Base-by-base conservation (phyloP, 257 asterid genomes). In the Henckelia pumila region DNA sequence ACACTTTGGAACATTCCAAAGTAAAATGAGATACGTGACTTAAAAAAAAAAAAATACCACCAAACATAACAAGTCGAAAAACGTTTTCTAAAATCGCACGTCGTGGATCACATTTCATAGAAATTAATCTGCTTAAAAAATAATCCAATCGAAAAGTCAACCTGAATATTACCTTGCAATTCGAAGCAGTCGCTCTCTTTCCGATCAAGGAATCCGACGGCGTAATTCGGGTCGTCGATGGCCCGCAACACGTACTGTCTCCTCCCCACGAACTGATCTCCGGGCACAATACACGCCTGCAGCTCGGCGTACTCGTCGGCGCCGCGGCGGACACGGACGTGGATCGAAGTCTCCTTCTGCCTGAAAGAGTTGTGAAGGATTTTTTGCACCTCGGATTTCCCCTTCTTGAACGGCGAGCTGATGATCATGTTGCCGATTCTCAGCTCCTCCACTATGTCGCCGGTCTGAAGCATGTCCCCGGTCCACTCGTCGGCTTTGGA, bases 201-300 rank as follows among this genome's bases (percentile, higher is more conserved):
- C 83, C 98, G 92, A 73, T 92, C 95, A 40, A 69, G 1, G 72
- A 92, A 92, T 13, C 91, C 95, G 17, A 92, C 93, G 8, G 96
- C 96, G 69, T 92, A 92, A 26, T 92, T 92, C 0, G 98, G 98
- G 74, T 92, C 98, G 20, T 86, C 83, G 47, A 92, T 87, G 13
- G 97, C 88, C 66, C 97, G 79, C 71, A 92, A 72, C 71, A 92
- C 79, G 71, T 92, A 92, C 79, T 84, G 92, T 68, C 8, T 85
- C 76, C 67, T 72, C 10, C 86, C 95, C 8, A 80, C 69, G 17
- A 71, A 68, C 57, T 87, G 81, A 59, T 80, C 96, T 11, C 87
- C 91, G 7, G 98, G 98, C 3, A 92, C 98, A 16, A 92, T 73
- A 75, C 98, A 92, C 22, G 96, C 98, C 74, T 80, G 89, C 68